These are phyloP conservation scores for Ogataea polymorpha DNA, from an alignment of 805 yeast species.

Conservation along the genomic window DNA sequence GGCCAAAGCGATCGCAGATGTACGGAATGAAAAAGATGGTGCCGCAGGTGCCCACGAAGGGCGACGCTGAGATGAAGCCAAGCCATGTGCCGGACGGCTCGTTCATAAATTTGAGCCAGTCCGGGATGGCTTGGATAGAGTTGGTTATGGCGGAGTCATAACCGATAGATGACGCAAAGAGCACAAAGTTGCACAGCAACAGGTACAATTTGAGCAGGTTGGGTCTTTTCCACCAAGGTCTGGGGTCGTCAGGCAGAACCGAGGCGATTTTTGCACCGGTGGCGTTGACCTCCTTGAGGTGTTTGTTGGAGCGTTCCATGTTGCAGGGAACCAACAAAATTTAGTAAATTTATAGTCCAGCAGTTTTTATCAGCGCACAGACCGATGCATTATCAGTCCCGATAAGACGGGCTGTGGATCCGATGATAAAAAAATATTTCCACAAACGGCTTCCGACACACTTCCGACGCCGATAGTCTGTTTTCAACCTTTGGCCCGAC, in stretches of 20 bases:
- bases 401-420: not conserved
- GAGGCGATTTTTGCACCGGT: constrained; percentile 17
- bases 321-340: not conserved
- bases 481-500: too few relatives aligned
- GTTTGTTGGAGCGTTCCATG: constrained; percentile 3
- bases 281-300: constrained; percentile 5
- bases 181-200: constrained; percentile 13
- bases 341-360: not conserved
- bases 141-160: constrained; percentile 21
- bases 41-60: constrained; percentile 20
- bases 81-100: constrained; percentile 20
- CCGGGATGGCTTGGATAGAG: constrained; percentile 18
- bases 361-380: not conserved
- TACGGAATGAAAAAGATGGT: constrained; percentile 17
- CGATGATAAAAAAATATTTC: not conserved
- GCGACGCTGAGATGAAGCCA: constrained; percentile 21
- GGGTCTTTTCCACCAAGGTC: constrained; percentile 20
- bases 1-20: constrained; percentile 17
- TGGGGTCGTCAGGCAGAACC: constrained; percentile 16
- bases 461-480: not conserved
- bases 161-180: constrained; percentile 20
- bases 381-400: not conserved
- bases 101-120: constrained; percentile 17
- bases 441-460: not conserved
- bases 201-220: constrained; percentile 16